Evolutionary conservation across 257 asterid species (phyloP), one percentile per base, ranked within the genome.

Genomic region (Solanum sparsipilum): DNA sequence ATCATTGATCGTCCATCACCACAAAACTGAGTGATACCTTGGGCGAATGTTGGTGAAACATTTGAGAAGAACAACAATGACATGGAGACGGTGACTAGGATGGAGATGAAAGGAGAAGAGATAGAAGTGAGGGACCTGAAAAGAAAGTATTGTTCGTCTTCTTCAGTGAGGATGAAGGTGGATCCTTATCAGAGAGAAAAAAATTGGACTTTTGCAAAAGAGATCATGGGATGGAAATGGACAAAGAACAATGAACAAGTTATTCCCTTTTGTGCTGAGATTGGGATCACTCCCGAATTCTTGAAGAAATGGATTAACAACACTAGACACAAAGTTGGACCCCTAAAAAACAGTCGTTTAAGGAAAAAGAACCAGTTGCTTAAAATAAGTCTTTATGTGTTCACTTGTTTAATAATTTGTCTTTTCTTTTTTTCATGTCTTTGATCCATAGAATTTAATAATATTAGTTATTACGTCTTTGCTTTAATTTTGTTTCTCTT

Each of bases 231-330:
- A 21, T 83, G 91, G 86, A 82, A 36, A 5, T 18, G 83, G 18
- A 13, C 46, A 27, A 88, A 78, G 46, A 7, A 60, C 20, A 46
- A 78, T 46, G 13, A 60, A 9, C 86, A 76, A 25, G 86, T 78
- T 20, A 9, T 23, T 2, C 34, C 18, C 4, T 34, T 88, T 34
- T 86, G 90, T 41, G 25, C 20, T 2, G 90, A 88, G n/a, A 56
- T 79, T 75, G 90, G 72, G 23, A 84, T 88, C 83, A 85, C n/a
- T 23, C 70, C 27, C 1, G 5, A 13, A 3, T 13, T 27, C 12
- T 78, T 88, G 36, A 85, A 48, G 52, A 88, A 76, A 6, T 86
- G 90, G 88, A 86, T 89, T 58, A 71, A 60, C 21, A 89, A 86
- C 36, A 76, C 81, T 29, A 65, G 44, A 20, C 73, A 32, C 9